These are phyloP conservation scores for Chloromonas sp. DNA, from an alignment of 163 green algal genomes.

Conservation along the genomic window DNA sequence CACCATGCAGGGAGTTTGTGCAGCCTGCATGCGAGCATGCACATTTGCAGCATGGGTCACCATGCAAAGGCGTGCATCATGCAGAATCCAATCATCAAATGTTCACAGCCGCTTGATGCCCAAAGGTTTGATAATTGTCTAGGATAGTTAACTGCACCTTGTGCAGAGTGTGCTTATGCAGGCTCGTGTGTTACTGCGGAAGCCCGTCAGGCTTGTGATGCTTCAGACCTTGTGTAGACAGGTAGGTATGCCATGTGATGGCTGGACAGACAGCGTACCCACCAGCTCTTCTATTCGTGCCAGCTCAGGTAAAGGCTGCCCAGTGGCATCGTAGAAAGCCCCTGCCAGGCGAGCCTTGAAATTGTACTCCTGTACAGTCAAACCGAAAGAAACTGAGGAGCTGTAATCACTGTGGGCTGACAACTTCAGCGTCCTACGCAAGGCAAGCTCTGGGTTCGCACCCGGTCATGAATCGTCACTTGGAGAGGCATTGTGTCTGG, in stretches of 20 bases:
- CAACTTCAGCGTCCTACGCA: too few relatives aligned
- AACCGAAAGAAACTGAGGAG: too few relatives aligned
- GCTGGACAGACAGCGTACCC: not conserved
- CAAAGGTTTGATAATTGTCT: too few relatives aligned
- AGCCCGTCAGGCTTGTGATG: not conserved
- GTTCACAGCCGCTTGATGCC: too few relatives aligned
- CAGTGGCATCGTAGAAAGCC: slow-evolving; percentile 43
- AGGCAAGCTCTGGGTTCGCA: too few relatives aligned
- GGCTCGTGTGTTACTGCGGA: not conserved
- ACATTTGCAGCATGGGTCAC: not conserved
- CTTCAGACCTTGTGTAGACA: not conserved
- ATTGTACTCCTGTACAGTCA: slow-evolving; percentile 28
- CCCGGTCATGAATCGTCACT: too few relatives aligned
- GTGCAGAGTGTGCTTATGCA: not conserved
- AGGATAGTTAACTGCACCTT: too few relatives aligned
- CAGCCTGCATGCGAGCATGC: not conserved
- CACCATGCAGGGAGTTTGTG: not conserved
- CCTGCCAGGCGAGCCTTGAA: slow-evolving; percentile 43
- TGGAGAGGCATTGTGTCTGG: too few relatives aligned
- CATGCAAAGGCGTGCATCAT: not conserved
- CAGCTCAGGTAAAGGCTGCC: slow-evolving; percentile 28
- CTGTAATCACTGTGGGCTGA: too few relatives aligned
- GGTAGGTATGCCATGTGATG: too few relatives aligned
- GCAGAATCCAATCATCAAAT: not conserved
- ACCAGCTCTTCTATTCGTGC: slow-evolving; percentile 7